A percentile compares a stretch with the other conserved stretches of the same genome.
These are phyloP conservation scores for Aspergillus uvarum DNA, from an alignment of 2,329 filamentous ascomycete species.

Conservation along the genomic window DNA sequence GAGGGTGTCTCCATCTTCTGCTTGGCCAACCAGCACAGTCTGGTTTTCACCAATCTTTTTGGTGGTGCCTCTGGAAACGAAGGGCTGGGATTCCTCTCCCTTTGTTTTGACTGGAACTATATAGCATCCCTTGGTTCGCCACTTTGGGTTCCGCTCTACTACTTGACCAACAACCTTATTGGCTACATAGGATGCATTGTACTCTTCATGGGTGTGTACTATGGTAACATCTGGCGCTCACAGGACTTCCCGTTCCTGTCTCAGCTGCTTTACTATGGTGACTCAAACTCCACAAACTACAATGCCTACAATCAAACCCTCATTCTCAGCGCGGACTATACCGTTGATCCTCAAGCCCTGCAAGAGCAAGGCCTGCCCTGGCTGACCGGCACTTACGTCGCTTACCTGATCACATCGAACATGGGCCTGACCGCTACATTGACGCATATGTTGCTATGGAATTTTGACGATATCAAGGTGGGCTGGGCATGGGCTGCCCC, in stretches of 20 bases:
- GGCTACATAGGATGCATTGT: conserved; percentile 2
- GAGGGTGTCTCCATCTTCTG: conserved; percentile 6
- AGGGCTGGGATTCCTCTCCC: conserved; percentile 3
- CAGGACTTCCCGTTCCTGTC: conserved; percentile 6
- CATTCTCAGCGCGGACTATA: not conserved
- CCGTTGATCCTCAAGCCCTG: conserved; percentile 1
- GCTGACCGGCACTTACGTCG: conserved; percentile 5
- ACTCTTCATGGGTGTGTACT: conserved; percentile 7
- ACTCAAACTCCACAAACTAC: conserved; percentile 7
- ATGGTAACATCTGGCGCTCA: conserved; percentile 4
- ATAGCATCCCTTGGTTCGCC: conserved; percentile 2
- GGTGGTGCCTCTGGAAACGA: conserved; percentile 5
- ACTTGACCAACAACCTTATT: conserved; percentile 7
- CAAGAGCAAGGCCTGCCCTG: conserved; percentile 5
- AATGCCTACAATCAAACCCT: conserved; percentile 5
- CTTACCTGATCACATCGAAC: conserved; percentile 6
- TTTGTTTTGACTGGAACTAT: conserved; percentile 6
- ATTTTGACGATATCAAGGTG: conserved; percentile 2
- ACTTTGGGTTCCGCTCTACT: conserved; percentile 4
- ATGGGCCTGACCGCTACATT: conserved; percentile 5
- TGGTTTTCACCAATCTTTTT: conserved; percentile 5
- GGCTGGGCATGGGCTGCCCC: conserved; percentile 4
- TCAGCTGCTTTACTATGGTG: conserved; percentile 6
- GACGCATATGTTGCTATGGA: conserved; percentile 5
- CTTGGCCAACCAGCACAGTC: conserved; percentile 5